Evolutionary conservation across 768 basidiomycete species (phyloP).

Genomic region (Tricholoma sp.): DNA sequence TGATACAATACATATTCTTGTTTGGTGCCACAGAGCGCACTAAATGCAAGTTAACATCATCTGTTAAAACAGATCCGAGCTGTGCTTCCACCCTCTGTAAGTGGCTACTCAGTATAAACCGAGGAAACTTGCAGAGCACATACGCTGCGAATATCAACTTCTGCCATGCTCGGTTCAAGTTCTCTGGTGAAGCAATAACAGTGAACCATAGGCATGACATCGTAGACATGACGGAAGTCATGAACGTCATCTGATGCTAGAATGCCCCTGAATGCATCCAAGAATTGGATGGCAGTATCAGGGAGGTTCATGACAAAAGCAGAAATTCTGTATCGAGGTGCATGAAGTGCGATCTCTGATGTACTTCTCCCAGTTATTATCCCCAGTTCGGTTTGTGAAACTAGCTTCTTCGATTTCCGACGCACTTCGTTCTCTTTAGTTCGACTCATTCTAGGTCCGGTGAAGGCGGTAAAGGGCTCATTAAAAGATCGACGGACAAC

Average conservation of each 20-base stretch:
- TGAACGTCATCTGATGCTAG: slow-evolving; percentile 34
- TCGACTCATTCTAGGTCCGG: slow-evolving; percentile 45
- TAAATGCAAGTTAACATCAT: slow-evolving; percentile 53
- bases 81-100: slow-evolving; percentile 65
- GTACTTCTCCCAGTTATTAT: neutral
- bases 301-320: slow-evolving; percentile 99
- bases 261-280: slow-evolving; percentile 83
- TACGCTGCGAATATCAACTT: slow-evolving; percentile 78
- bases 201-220: slow-evolving; percentile 84
- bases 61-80: slow-evolving; percentile 50
- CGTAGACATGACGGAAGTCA: slow-evolving; percentile 42
- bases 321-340: slow-evolving; percentile 50
- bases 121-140: slow-evolving; percentile 20
- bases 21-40: slow-evolving; percentile 93
- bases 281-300: slow-evolving; percentile 83
- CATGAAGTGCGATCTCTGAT: neutral
- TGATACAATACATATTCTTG: slow-evolving; percentile 98
- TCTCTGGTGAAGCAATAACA: slow-evolving; percentile 96
- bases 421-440: slow-evolving; percentile 35
- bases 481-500: slow-evolving; percentile 49
- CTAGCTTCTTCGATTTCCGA: slow-evolving; percentile 26
- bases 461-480: slow-evolving; percentile 61
- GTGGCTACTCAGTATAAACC: slow-evolving; percentile 11
- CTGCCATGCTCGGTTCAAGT: slow-evolving; percentile 58
- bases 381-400: neutral